Percentiles rank a stretch among this genome's conserved stretches.
Conservation (phyloP, 345 rosid species). For the Zanthoxylum bungeanum region DNA sequence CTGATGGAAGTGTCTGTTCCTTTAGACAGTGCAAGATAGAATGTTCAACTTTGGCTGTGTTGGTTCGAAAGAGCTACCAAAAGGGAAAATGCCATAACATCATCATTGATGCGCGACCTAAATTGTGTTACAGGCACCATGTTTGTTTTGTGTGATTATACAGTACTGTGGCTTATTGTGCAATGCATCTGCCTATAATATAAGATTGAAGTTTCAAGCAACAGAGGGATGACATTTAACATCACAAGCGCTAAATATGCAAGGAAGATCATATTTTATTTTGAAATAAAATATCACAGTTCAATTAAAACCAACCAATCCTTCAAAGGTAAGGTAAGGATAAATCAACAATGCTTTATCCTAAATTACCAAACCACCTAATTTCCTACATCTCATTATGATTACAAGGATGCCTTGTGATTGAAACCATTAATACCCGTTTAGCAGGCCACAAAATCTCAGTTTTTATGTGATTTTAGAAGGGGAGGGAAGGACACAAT, state of each 20-base stretch:
- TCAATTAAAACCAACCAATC: background rate
- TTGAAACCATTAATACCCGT: background rate
- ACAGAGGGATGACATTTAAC: too few species aligned
- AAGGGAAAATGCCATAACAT: constrained; percentile 46
- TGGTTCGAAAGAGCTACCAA: constrained; percentile 81
- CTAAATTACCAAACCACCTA: constrained; percentile 10
- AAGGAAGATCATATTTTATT: constrained; percentile 2
- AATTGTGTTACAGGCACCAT: background rate
- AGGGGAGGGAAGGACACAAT: background rate
- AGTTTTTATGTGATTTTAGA: background rate
- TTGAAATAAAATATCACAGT: background rate
- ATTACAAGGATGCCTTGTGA: constrained; percentile 24
- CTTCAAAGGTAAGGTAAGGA: background rate
- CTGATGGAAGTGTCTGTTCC: constrained; percentile 11
- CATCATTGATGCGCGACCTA: background rate
- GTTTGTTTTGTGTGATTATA: background rate
- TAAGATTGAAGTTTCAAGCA: background rate
- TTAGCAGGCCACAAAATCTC: constrained; percentile 2
- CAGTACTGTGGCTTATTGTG: background rate
- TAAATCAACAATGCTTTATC: background rate
- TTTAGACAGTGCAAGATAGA: constrained; percentile 87
- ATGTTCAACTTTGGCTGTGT: constrained; percentile 97
- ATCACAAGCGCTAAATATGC: background rate
- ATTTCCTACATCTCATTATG: constrained; percentile 11
- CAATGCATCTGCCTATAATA: background rate